Conservation (phyloP, 1,284 basidiomycete species). For the Sporisorium reilianum region DNA sequence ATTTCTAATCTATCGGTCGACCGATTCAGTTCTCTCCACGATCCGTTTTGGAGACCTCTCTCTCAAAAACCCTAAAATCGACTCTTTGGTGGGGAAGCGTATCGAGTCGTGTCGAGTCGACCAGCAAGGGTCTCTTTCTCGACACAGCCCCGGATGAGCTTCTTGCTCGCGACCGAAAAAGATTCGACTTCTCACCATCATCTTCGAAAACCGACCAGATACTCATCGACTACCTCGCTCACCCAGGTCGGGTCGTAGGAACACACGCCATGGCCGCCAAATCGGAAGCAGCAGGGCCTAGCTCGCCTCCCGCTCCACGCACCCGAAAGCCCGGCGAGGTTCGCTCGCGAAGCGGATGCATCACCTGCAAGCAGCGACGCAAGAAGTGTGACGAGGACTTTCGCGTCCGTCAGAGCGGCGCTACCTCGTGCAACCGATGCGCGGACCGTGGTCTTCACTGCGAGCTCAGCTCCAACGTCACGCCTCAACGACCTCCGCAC, state of each 20-base stretch:
- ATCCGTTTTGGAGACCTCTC: too few relatives aligned
- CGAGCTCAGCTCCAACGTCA: slow-evolving; percentile 24
- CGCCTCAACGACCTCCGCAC: slow-evolving; percentile 19
- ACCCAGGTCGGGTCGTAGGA: too few relatives aligned
- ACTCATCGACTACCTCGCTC: too few relatives aligned
- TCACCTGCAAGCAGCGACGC: slow-evolving; percentile 53
- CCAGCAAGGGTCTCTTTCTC: too few relatives aligned
- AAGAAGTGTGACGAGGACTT: slow-evolving; percentile 59
- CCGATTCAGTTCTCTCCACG: background rate
- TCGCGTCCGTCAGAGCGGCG: slow-evolving; percentile 42
- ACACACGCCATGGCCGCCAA: slow-evolving; percentile 14
- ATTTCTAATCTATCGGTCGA: too few relatives aligned
- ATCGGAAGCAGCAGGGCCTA: slow-evolving; percentile 14
- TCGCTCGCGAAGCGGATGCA: slow-evolving; percentile 52
- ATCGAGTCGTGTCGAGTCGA: too few relatives aligned
- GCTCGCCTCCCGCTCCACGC: slow-evolving; percentile 31
- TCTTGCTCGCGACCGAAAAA: too few relatives aligned
- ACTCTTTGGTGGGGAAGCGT: too few relatives aligned
- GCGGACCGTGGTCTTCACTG: slow-evolving; percentile 47
- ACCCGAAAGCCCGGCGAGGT: slow-evolving; percentile 49
- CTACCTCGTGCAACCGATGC: slow-evolving; percentile 47
- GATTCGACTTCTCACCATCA: too few relatives aligned
- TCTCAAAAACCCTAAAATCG: too few relatives aligned
- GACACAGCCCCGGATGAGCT: too few relatives aligned
- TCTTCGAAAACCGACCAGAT: too few relatives aligned